Percentiles rank a stretch among this genome's conserved stretches.
These are phyloP conservation scores for Neophaeococcomyces aloes DNA, from an alignment of 2,329 filamentous ascomycete genomes.

Conservation along the genomic window DNA sequence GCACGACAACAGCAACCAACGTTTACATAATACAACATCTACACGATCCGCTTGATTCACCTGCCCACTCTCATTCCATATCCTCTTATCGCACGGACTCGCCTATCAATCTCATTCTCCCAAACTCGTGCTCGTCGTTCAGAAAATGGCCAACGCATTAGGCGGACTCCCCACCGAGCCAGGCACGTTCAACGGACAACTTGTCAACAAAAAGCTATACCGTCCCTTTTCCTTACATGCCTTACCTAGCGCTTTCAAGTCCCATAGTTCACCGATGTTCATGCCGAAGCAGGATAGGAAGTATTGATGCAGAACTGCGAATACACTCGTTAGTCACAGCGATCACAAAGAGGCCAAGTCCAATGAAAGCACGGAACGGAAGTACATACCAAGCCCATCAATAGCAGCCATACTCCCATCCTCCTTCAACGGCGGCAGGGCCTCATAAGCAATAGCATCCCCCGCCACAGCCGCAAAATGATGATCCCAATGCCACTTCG, in stretches of 20 bases:
- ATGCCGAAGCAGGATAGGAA: constrained; percentile 36
- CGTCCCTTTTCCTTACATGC: constrained; percentile 28
- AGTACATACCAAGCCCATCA: constrained; percentile 17
- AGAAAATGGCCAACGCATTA: constrained; percentile 37
- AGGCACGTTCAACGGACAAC: constrained; percentile 32
- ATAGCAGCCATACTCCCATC: neutral
- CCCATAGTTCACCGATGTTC: constrained; percentile 37
- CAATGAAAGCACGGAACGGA: too few species aligned
- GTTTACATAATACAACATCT: too few species aligned
- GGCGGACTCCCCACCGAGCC: constrained; percentile 35
- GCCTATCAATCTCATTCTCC: too few species aligned
- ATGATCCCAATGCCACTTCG: constrained; percentile 58
- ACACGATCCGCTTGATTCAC: too few species aligned
- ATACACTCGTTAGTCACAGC: neutral
- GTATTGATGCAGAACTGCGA: constrained; percentile 31
- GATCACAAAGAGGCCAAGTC: too few species aligned
- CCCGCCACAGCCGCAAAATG: constrained; percentile 57
- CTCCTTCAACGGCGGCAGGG: constrained; percentile 40
- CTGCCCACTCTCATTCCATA: too few species aligned
- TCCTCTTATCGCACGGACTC: too few species aligned
- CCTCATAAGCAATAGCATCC: constrained; percentile 55
- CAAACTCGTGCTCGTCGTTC: too few species aligned
- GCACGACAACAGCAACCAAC: too few species aligned
- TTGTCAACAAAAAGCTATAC: constrained; percentile 35
- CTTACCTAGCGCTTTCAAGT: constrained; percentile 30